Percentiles rank a stretch among this genome's conserved stretches.
Evolutionary conservation across 2,329 filamentous ascomycete species (phyloP).

Genomic region (Paraphoma sp.): DNA sequence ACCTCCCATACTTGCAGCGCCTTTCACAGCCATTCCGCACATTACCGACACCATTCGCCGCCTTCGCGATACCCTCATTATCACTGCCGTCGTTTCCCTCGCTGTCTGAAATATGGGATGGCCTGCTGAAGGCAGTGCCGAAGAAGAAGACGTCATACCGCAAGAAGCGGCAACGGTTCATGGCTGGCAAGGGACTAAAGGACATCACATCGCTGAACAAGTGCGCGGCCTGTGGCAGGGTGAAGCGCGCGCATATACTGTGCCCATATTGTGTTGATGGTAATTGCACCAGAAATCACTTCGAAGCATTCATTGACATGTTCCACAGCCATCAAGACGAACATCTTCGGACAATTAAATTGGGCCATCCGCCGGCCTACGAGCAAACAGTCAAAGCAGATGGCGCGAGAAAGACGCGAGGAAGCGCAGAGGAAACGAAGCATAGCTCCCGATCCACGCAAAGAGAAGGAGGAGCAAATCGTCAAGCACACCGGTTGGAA

Average conservation of each 20-base stretch:
- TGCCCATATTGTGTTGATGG: constrained; percentile 87
- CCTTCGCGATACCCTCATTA: constrained; percentile 59
- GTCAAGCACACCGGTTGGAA: constrained; percentile 39
- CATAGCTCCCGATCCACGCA: constrained; percentile 27
- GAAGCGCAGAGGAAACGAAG: constrained; percentile 20
- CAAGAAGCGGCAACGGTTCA: constrained; percentile 90
- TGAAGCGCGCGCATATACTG: constrained; percentile 86
- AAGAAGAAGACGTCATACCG: constrained; percentile 99
- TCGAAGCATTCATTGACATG: constrained; percentile 8
- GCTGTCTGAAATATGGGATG: constrained; percentile 89
- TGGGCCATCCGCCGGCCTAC: constrained; percentile 35
- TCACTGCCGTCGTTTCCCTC: constrained; percentile 48
- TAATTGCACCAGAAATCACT: constrained; percentile 53
- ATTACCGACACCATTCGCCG: constrained; percentile 66
- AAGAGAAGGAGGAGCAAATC: constrained; percentile 34
- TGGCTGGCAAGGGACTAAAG: constrained; percentile 94
- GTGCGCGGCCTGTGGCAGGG: constrained; percentile 86
- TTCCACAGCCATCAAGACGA: constrained; percentile 40
- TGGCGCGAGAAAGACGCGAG: constrained; percentile 27
- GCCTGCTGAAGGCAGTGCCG: constrained; percentile 86
- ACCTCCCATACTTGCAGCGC: constrained; percentile 52
- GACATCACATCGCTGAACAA: constrained; percentile 87
- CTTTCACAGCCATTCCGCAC: constrained; percentile 59
- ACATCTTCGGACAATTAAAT: constrained; percentile 39
- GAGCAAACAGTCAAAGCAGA: constrained; percentile 38